Conservation (phyloP, 1,284 basidiomycete genomes). For the Jaminaea rosea region DNA sequence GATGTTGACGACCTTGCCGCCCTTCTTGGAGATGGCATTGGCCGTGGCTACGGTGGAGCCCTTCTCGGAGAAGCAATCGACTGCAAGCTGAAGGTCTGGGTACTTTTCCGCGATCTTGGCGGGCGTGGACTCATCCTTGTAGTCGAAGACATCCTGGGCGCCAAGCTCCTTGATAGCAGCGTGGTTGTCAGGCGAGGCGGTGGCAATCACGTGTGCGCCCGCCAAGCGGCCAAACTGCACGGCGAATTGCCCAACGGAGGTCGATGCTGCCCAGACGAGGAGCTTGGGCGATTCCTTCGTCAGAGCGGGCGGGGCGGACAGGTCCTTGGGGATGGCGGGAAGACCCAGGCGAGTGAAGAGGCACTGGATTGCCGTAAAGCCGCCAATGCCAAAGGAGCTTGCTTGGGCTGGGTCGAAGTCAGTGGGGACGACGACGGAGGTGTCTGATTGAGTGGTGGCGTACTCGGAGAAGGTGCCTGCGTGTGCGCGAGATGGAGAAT, state of each 20-base stretch:
- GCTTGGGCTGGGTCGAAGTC: constrained; percentile 17
- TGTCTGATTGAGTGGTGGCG: constrained; percentile 39
- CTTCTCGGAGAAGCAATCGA: constrained; percentile 39
- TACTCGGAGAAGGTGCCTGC: constrained; percentile 46
- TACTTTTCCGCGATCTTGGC: constrained; percentile 31
- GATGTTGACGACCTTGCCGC: constrained; percentile 27
- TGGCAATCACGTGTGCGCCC: constrained; percentile 52
- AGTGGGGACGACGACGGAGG: constrained; percentile 30
- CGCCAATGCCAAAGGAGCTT: constrained; percentile 30
- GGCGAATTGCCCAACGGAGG: constrained; percentile 53
- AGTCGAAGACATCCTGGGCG: constrained; percentile 49
- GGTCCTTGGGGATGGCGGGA: constrained; percentile 13
- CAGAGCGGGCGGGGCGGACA: constrained; percentile 14
- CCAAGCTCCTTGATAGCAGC: constrained; percentile 32
- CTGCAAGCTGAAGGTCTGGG: constrained; percentile 32
- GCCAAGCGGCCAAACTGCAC: constrained; percentile 45
- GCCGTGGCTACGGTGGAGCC: constrained; percentile 32
- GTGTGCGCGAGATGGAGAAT: no score
- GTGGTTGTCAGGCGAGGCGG: constrained; percentile 48
- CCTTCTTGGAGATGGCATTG: constrained; percentile 19
- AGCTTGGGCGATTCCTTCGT: constrained; percentile 21
- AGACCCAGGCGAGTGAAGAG: constrained; percentile 27
- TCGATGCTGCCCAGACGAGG: constrained; percentile 55
- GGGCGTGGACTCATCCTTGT: constrained; percentile 48
- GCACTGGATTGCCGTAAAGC: constrained; percentile 31